These are phyloP conservation scores for Ophiosphaerella korrae DNA, from an alignment of 2,329 filamentous ascomycete species.

Conservation along the genomic window DNA sequence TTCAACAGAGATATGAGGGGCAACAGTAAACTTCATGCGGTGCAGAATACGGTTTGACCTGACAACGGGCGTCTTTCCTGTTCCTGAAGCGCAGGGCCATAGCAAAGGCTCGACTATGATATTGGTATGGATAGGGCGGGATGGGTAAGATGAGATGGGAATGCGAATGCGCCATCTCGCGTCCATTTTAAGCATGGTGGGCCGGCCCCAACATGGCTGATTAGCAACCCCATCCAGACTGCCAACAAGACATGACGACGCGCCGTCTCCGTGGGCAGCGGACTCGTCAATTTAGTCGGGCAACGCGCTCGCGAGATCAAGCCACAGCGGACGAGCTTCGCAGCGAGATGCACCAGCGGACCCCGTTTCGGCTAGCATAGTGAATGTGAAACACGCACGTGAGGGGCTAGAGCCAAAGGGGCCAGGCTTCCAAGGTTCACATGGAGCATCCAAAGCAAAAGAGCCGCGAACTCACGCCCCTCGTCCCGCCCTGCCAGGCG, in stretches of 20 bases:
- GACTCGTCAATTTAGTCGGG: too few relatives aligned
- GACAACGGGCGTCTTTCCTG: conserved; percentile 21
- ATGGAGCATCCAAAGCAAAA: conserved; percentile 18
- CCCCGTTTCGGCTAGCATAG: not conserved
- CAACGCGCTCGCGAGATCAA: not conserved
- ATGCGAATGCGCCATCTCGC: conserved; percentile 6
- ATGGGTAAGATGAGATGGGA: conserved; percentile 2
- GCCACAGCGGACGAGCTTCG: not conserved
- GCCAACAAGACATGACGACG: not conserved
- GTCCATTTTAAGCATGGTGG: conserved; percentile 3
- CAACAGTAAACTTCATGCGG: not conserved
- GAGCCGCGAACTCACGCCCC: conserved; percentile 24
- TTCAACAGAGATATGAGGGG: not conserved
- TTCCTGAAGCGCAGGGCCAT: conserved; percentile 24
- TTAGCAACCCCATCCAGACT: not conserved
- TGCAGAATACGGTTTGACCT: not conserved
- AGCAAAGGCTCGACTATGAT: conserved; percentile 14
- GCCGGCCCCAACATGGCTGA: conserved; percentile 7
- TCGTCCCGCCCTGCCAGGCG: conserved; percentile 15
- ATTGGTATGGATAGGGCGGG: not conserved
- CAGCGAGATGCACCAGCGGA: not conserved
- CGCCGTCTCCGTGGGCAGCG: not conserved
- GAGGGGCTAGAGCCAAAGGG: conserved; percentile 22
- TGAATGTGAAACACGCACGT: conserved; percentile 18
- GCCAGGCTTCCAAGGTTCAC: conserved; percentile 22